Evolutionary conservation across 805 yeast genomes (phyloP), one percentile per base, ranked within the genome.

Genomic region (Komagataella ulmi): DNA sequence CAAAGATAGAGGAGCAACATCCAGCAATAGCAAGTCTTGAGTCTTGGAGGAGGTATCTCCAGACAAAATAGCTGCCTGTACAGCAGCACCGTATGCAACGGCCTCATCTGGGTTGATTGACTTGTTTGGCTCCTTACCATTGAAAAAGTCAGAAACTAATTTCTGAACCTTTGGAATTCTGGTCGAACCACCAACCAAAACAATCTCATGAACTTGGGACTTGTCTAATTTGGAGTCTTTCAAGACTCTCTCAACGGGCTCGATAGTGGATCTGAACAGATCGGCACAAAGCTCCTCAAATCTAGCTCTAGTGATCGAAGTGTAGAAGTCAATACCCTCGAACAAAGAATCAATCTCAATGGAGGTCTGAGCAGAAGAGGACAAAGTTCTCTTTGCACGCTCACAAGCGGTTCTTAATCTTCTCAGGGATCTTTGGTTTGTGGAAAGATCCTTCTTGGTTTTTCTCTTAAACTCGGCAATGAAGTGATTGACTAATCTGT

Each of bases 81-180:
- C 97, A 59, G 97, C 97, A 60, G 97, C 97, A 84, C 97, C 97
- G 76, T 89, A 89, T 65, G 97, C 97, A 73, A 89, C 97, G 65
- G 97, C 97, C 77, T 89, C 97, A 77, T 89, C 97, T 63, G 97
- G 97, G 83, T 89, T 89, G 73, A 89, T 89, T 51, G 96, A 87
- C 75, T 83, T 86, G 79, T 88, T 87, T 72, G 95, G 95, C 75
- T 89, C 96, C 78, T 89, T 90, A 69, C 97, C 97, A 73, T 89
- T 86, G 80, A 90, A 89, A 83, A 82, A 89, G 72, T 90, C 97
- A 60, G 96, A 84, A 52, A 89, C 95, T 64, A 90, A 80, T 75
- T 88, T 89, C 79, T 89, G 97, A 59, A 90, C 84, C 76, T 88
- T 88, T 76, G 97, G 97, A 74, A 89, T 89, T 84, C 97, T 89